Evolutionary conservation across 176 grass and related monocot genomes (phyloP), one percentile per base, ranked within the genome.

Genomic region (Carex kokanica): DNA sequence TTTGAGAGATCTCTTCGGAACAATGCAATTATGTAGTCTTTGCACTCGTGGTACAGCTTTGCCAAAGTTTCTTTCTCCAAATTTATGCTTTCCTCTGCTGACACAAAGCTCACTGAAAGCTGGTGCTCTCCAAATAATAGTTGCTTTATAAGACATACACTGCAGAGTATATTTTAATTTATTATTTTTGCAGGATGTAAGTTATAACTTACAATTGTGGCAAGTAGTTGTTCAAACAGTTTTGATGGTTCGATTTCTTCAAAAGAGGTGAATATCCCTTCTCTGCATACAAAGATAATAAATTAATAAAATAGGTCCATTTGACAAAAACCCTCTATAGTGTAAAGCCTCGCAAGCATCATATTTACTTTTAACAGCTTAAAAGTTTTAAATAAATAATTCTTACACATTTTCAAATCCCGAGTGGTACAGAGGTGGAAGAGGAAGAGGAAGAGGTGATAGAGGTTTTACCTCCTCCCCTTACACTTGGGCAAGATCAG

Each of bases 211-310:
- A 95, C 96, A 85, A 88, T 60, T 40, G 87, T 86, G 58, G 68
- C 64, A 84, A 93, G 89, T 85, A 98, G 88, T 84, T 98, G 93
- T 81, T 93, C 83, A 87, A 95, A 98, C 2, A 98, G 71, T 82
- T 87, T 94, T 82, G 84, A 84, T 78, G 96, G 96, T 79, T 90
- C 73, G 34, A 94, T 91, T 80, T 89, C 88, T 64, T 98, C 92
- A 86, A 94, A 91, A 18, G 84, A 81, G 52, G 78, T 90, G 85
- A 98, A 91, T 27, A 98, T 95, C 74, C 88, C 89, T 86, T 98
- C 95, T 43, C 95, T 98, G 84, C 31, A 93, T 89, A 72, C 62
- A 54, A 34, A 83, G 79, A 83, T 43, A 41, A 34, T 65, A 66
- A 81, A 61, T 36, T 82, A 83, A 83, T 17, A 57, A 71, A 24